Evolutionary conservation across 2,329 filamentous ascomycete genomes (phyloP).

Genomic region (Sclerotinia borealis): DNA sequence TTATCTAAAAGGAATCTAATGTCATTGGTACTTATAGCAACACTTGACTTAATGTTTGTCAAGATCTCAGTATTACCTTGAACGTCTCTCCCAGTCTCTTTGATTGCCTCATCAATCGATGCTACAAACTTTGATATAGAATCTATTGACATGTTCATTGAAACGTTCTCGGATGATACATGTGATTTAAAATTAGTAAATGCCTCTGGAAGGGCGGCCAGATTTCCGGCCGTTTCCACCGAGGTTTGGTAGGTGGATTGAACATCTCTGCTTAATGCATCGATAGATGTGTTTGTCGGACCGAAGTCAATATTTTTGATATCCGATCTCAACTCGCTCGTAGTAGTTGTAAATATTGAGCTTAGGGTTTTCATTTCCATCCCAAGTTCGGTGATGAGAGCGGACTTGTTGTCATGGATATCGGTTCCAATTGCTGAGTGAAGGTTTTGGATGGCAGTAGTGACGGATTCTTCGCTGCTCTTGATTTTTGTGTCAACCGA

Average conservation of each 20-base stretch:
- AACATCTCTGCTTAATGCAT: conserved; percentile 14
- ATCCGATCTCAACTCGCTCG: conserved; percentile 12
- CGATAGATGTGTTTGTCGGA: conserved; percentile 11
- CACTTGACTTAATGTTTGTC: conserved; percentile 13
- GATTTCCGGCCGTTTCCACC: background rate
- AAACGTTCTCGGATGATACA: conserved; percentile 12
- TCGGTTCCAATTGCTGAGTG: conserved; percentile 12
- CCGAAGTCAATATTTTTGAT: conserved; percentile 15
- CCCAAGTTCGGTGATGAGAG: conserved; percentile 14
- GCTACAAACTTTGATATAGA: conserved; percentile 12
- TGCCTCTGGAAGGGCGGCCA: conserved; percentile 11
- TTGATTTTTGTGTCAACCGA: conserved; percentile 14
- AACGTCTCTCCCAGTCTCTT: conserved; percentile 13
- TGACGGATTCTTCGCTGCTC: conserved; percentile 13
- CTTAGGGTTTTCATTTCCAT: conserved; percentile 13
- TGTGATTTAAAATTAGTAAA: conserved; percentile 13
- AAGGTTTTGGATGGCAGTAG: conserved; percentile 11
- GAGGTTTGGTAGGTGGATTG: conserved; percentile 7
- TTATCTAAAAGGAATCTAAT: conserved; percentile 15
- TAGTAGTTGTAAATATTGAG: conserved; percentile 12
- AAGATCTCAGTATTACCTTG: conserved; percentile 14
- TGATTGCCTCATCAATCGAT: conserved; percentile 13
- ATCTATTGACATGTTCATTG: conserved; percentile 11
- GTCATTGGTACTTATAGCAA: conserved; percentile 13
- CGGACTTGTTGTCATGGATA: conserved; percentile 8